Conservation (phyloP, 495 filamentous ascomycete genomes). For the Thermochaetoides thermophila region DNA sequence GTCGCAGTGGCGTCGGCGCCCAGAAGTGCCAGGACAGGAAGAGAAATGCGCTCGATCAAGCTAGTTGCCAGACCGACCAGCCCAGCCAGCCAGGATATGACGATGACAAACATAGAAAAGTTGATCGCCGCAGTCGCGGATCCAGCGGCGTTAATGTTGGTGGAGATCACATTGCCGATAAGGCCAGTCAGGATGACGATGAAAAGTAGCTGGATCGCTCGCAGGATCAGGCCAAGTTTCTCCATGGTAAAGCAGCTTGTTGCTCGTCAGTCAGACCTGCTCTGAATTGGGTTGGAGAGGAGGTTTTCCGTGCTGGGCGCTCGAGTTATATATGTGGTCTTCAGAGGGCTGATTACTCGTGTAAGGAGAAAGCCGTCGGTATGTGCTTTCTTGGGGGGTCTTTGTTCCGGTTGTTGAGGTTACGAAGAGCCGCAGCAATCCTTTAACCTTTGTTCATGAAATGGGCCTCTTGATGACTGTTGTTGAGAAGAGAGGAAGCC, state of each 20-base stretch:
- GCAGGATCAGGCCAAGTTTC: constrained; percentile 23
- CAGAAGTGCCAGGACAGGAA: constrained; percentile 21
- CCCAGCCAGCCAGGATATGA: constrained; percentile 26
- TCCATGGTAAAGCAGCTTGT: too few species aligned
- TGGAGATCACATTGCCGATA: constrained; percentile 36
- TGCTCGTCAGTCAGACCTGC: too few species aligned
- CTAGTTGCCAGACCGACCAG: constrained; percentile 23
- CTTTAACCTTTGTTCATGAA: neutral
- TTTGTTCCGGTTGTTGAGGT: neutral
- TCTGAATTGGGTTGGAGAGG: too few species aligned
- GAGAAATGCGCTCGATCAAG: constrained; percentile 19
- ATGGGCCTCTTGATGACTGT: too few species aligned
- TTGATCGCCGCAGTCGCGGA: constrained; percentile 28
- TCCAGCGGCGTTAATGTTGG: constrained; percentile 21
- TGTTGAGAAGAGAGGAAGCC: neutral
- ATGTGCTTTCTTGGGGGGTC: neutral
- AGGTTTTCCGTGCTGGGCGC: constrained; percentile 1
- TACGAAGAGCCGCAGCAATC: neutral
- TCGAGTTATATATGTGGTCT: neutral
- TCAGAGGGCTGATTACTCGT: neutral
- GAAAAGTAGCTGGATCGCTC: constrained; percentile 27
- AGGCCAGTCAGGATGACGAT: constrained; percentile 31
- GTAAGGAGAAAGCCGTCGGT: neutral
- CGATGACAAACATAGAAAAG: constrained; percentile 36
- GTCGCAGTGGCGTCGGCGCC: constrained; percentile 24